Evolutionary conservation across 2,329 filamentous ascomycete genomes (phyloP).

Genomic region (Penicillium capsulatum): DNA sequence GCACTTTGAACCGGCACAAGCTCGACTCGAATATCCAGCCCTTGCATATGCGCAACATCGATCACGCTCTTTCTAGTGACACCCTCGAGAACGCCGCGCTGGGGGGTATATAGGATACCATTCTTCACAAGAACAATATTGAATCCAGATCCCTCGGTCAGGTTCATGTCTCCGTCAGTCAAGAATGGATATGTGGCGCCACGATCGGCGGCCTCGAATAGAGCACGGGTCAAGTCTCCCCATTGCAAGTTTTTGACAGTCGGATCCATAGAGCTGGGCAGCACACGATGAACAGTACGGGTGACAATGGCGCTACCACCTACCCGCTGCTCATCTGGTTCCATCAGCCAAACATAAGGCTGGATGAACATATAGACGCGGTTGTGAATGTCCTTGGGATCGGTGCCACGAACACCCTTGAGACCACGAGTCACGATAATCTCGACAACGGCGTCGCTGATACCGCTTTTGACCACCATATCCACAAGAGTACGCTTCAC

Average conservation of each 20-base stretch:
- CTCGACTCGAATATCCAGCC: constrained; percentile 39
- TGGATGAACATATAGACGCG: constrained; percentile 49
- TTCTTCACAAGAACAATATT: constrained; percentile 49
- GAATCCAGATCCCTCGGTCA: constrained; percentile 51
- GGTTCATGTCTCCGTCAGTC: constrained; percentile 48
- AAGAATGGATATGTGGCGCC: constrained; percentile 49
- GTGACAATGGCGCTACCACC: constrained; percentile 46
- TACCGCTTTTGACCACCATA: constrained; percentile 47
- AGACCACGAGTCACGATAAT: constrained; percentile 51
- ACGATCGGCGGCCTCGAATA: constrained; percentile 48
- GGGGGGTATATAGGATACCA: constrained; percentile 44
- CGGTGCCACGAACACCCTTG: constrained; percentile 38
- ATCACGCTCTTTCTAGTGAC: constrained; percentile 50
- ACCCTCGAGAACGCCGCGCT: constrained; percentile 48
- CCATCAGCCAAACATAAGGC: constrained; percentile 52
- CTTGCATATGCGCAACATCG: constrained; percentile 37
- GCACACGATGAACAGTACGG: constrained; percentile 44
- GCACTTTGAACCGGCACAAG: constrained; percentile 42
- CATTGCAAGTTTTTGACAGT: constrained; percentile 53
- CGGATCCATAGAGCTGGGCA: constrained; percentile 49
- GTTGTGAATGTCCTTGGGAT: constrained; percentile 35
- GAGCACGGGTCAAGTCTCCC: constrained; percentile 46
- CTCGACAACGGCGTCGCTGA: constrained; percentile 50
- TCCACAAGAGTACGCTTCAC: constrained; percentile 41
- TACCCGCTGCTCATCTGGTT: constrained; percentile 39